These are phyloP conservation scores for Sarcocystis neurona DNA, from an alignment of 169 alveolate genomes.

Conservation along the genomic window DNA sequence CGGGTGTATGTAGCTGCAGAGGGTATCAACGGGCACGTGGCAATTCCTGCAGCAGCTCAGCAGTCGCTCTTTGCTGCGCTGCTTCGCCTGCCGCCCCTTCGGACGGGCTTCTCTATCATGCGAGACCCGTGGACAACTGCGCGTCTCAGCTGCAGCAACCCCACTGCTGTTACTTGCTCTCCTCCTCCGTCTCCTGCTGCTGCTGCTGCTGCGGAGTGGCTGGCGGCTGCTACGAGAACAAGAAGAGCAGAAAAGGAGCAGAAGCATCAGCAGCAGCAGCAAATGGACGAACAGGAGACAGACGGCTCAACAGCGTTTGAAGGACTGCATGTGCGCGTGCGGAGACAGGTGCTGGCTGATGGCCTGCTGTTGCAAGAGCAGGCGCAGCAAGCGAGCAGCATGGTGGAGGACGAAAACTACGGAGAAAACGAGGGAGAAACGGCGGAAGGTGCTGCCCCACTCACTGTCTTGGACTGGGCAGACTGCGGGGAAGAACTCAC, in stretches of 20 bases:
- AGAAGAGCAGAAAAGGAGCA: too few relatives aligned
- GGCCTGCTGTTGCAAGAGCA: slow-evolving; percentile 22
- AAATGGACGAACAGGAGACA: too few relatives aligned
- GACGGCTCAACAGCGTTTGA: slow-evolving; percentile 62
- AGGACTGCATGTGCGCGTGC: slow-evolving; percentile 46
- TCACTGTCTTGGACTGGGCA: slow-evolving; percentile 30
- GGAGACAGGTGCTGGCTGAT: slow-evolving; percentile 66
- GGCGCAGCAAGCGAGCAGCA: too few relatives aligned
- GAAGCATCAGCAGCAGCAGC: too few relatives aligned
- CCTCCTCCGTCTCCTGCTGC: too few relatives aligned
- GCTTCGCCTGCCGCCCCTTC: slow-evolving; percentile 45
- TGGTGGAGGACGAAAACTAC: too few relatives aligned
- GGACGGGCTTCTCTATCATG: slow-evolving; percentile 40
- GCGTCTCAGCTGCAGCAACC: too few relatives aligned
- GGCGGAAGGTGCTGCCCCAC: not conserved
- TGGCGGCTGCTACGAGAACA: too few relatives aligned
- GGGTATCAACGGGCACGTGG: slow-evolving; percentile 68
- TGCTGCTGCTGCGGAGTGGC: too few relatives aligned
- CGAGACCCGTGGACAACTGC: slow-evolving; percentile 33
- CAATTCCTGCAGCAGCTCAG: slow-evolving; percentile 47
- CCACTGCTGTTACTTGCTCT: too few relatives aligned
- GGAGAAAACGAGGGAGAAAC: not conserved
- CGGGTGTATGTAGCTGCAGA: slow-evolving; percentile 67
- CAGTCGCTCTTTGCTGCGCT: slow-evolving; percentile 21
- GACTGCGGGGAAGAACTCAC: slow-evolving; percentile 63